Evolutionary conservation across 768 basidiomycete genomes (phyloP).

Genomic region (Termitomyces sp.): DNA sequence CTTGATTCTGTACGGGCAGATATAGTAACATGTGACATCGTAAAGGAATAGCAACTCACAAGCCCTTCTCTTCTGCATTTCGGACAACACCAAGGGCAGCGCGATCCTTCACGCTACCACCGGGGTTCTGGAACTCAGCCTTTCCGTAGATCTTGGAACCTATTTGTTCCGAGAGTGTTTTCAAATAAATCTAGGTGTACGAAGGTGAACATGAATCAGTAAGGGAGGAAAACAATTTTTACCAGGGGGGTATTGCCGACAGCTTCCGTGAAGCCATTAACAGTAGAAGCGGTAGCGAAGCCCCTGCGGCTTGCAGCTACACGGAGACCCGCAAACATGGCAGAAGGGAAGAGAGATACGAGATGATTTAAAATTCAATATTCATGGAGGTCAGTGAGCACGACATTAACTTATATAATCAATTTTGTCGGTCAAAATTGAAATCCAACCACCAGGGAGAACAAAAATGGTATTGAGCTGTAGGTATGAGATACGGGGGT

Average conservation of each 20-base stretch:
- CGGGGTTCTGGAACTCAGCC: conserved; percentile 98
- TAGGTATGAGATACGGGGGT: conserved; percentile 19
- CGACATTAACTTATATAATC: conserved; percentile 34
- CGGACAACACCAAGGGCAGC: conserved; percentile 87
- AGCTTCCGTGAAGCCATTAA: conserved; percentile 81
- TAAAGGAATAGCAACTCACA: conserved; percentile 40
- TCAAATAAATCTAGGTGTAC: conserved; percentile 68
- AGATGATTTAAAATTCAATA: neutral
- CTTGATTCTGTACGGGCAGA: conserved; percentile 48
- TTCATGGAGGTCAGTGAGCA: conserved; percentile 24
- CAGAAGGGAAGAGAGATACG: conserved; percentile 13
- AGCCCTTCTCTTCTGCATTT: conserved; percentile 83
- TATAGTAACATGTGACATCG: neutral
- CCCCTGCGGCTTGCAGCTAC: conserved; percentile 24
- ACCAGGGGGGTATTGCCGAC: conserved; percentile 95
- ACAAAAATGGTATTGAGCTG: conserved; percentile 18
- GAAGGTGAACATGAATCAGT: neutral
- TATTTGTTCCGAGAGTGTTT: conserved; percentile 74
- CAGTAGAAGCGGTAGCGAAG: conserved; percentile 40
- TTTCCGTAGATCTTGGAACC: conserved; percentile 90
- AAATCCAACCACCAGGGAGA: neutral
- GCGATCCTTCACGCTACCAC: conserved; percentile 96
- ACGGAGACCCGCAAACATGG: conserved; percentile 31
- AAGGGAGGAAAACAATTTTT: conserved; percentile 18
- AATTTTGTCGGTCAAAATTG: neutral